Conservation (phyloP, 2,329 filamentous ascomycete species). For the Fusarium papillatum region DNA sequence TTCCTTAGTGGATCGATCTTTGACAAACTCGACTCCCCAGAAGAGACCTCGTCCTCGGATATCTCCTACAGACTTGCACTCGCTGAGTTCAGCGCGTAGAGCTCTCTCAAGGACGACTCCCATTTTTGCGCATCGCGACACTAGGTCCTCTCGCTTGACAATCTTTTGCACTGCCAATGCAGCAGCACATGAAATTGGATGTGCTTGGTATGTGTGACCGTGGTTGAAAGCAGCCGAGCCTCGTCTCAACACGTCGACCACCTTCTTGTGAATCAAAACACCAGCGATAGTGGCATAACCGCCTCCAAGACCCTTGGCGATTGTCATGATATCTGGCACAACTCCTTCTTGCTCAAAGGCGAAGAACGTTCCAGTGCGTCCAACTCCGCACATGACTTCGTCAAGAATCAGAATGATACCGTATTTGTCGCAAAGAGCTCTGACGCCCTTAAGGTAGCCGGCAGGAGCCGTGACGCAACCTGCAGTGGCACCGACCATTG, state of each 20-base stretch:
- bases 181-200: slow-evolving; percentile 53
- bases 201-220: slow-evolving; percentile 67
- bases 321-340: slow-evolving; percentile 68
- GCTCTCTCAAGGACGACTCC: slow-evolving; percentile 9
- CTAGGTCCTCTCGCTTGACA: slow-evolving; percentile 49
- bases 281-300: slow-evolving; percentile 70
- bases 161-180: slow-evolving; percentile 56
- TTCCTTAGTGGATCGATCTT: slow-evolving; percentile 48
- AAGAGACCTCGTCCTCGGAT: slow-evolving; percentile 51
- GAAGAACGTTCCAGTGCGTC: slow-evolving; percentile 70
- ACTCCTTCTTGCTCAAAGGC: slow-evolving; percentile 62
- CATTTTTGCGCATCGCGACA: slow-evolving; percentile 34
- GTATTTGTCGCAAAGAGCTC: slow-evolving; percentile 63
- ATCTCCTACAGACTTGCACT: slow-evolving; percentile 16
- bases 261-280: slow-evolving; percentile 60
- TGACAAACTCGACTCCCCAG: slow-evolving; percentile 62
- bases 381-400: slow-evolving; percentile 76
- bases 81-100: not conserved
- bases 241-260: slow-evolving; percentile 21
- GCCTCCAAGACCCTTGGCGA: slow-evolving; percentile 71
- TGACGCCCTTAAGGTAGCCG: slow-evolving; percentile 64
- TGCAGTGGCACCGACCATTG: slow-evolving; percentile 58
- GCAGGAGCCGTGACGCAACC: slow-evolving; percentile 64
- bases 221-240: slow-evolving; percentile 59
- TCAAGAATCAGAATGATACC: slow-evolving; percentile 65